phyloP scores from a whole-genome alignment of 1,139 yeast genomes.

The Martiniozyma asiatica region DNA sequence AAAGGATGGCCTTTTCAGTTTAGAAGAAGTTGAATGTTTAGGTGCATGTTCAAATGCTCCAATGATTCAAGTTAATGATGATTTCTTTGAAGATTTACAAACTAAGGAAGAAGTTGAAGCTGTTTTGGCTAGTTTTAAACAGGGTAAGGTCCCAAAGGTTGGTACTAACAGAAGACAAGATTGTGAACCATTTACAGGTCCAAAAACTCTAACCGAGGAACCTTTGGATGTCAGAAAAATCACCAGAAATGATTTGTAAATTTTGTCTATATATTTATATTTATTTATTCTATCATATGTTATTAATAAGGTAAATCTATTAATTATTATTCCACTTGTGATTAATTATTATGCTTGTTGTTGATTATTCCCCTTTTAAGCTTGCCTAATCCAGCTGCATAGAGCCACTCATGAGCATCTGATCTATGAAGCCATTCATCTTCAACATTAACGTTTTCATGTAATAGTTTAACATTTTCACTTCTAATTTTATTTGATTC shows the following conservation, averaged over 20 bases:
- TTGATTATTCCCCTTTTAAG: too few relatives aligned
- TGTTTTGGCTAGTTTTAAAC: constrained; percentile 51
- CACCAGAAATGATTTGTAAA: constrained; percentile 38
- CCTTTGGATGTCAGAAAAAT: constrained; percentile 59
- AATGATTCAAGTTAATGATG: constrained; percentile 77
- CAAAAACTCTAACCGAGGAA: constrained; percentile 50
- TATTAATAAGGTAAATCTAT: too few relatives aligned
- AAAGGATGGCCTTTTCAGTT: constrained; percentile 61
- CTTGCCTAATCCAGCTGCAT: too few relatives aligned
- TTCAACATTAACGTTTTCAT: too few relatives aligned
- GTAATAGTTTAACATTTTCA: too few relatives aligned
- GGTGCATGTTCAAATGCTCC: constrained; percentile 94
- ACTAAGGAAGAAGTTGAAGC: constrained; percentile 54
- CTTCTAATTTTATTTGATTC: too few relatives aligned
- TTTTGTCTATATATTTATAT: background rate
- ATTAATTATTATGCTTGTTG: too few relatives aligned
- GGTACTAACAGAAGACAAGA: constrained; percentile 60
- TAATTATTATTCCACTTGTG: too few relatives aligned
- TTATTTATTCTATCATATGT: background rate
- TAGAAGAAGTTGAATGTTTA: constrained; percentile 83
- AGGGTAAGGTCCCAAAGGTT: constrained; percentile 45
- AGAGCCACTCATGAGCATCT: too few relatives aligned
- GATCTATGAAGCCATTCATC: too few relatives aligned
- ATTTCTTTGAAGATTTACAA: constrained; percentile 64
- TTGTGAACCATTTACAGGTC: constrained; percentile 72